Evolutionary conservation across 805 yeast species (phyloP).

Genomic region (Saccharomycopsis amapae): DNA sequence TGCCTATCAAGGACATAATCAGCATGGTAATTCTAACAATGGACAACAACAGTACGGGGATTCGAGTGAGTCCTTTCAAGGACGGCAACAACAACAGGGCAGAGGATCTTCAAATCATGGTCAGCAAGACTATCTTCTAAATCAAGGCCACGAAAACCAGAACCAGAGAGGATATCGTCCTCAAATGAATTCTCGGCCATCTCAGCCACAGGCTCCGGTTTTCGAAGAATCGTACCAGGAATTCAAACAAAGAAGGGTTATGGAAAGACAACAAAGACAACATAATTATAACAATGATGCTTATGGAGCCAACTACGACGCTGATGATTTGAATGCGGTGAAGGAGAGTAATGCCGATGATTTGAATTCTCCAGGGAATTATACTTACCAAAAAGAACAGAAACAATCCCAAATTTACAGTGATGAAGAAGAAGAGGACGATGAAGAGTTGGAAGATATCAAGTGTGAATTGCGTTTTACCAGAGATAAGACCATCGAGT

Average conservation of each 20-base stretch:
- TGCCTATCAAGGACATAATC: too few relatives aligned
- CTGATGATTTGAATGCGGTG: constrained; percentile 28
- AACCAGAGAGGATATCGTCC: neutral
- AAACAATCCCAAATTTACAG: constrained; percentile 21
- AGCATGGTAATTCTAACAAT: too few relatives aligned
- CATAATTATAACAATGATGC: too few relatives aligned
- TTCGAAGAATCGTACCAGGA: constrained; percentile 15
- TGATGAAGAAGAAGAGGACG: constrained; percentile 59
- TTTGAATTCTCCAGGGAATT: constrained; percentile 24
- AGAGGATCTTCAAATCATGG: too few relatives aligned
- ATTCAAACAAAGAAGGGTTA: constrained; percentile 9
- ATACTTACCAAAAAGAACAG: constrained; percentile 29
- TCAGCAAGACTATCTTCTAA: too few relatives aligned
- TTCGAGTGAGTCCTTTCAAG: too few relatives aligned
- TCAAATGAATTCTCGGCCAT: too few relatives aligned
- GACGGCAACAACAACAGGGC: too few relatives aligned
- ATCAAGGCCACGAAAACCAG: too few relatives aligned
- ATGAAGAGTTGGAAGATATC: constrained; percentile 83
- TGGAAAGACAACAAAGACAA: constrained; percentile 26
- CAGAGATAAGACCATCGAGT: constrained; percentile 79
- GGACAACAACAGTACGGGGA: too few relatives aligned
- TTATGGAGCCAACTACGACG: constrained; percentile 45
- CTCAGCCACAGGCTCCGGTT: too few relatives aligned
- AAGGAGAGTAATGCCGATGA: constrained; percentile 25
- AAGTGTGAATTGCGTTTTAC: constrained; percentile 76